phyloP scores from a whole-genome alignment of 768 basidiomycete species.

The Phlebiopsis gigantea region DNA sequence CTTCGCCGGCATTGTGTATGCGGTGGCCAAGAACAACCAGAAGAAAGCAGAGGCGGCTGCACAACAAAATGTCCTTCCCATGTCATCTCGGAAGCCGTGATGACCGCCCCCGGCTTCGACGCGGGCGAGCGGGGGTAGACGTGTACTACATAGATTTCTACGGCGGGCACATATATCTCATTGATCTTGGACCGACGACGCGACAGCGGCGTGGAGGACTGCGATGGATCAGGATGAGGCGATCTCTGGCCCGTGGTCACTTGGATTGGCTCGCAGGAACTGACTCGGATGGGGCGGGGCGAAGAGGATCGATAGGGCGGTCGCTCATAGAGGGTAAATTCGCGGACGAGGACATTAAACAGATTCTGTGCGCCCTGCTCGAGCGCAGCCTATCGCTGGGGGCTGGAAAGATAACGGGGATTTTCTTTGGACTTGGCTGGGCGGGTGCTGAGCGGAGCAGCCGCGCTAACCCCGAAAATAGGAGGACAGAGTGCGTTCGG shows the following conservation, averaged over 20 bases:
- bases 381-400: background rate
- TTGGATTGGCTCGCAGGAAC: background rate
- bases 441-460: conserved; percentile 4
- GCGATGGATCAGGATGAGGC: too few species aligned
- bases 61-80: conserved; percentile 51
- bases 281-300: background rate
- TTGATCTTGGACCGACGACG: background rate
- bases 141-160: too few species aligned
- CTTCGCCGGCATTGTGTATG: conserved; percentile 87
- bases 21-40: conserved; percentile 92
- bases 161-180: too few species aligned
- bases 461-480: conserved; percentile 7
- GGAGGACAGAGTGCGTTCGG: background rate
- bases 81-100: conserved; percentile 41
- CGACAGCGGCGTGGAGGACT: background rate
- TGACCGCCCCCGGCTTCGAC: conserved; percentile 2
- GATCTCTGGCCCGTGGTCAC: background rate
- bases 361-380: background rate
- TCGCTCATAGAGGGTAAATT: conserved; percentile 6
- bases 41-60: conserved; percentile 64
- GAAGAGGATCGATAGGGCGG: background rate
- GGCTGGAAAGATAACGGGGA: background rate
- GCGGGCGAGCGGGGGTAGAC: too few species aligned
- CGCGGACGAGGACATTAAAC: background rate
- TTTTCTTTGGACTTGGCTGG: background rate